These are phyloP conservation scores for Lipomyces orientalis DNA, from an alignment of 805 yeast genomes.

Conservation along the genomic window DNA sequence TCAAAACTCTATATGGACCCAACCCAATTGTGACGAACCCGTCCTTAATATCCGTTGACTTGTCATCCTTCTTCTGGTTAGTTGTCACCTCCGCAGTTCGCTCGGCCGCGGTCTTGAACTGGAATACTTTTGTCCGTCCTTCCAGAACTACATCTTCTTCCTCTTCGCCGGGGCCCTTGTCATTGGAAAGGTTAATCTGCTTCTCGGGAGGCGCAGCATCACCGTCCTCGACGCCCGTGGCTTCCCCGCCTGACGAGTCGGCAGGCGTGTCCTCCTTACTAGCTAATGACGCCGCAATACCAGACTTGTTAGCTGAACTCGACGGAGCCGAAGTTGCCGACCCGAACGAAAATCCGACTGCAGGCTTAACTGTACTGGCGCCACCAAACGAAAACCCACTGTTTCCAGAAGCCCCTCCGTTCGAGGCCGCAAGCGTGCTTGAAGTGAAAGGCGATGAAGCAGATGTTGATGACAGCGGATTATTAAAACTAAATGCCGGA, in stretches of 20 bases:
- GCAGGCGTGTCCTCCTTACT: conserved; percentile 10
- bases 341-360: conserved; percentile 30
- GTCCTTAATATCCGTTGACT: conserved; percentile 15
- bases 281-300: background rate
- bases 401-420: conserved; percentile 25
- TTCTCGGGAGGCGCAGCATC: conserved; percentile 43
- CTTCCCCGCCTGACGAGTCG: background rate
- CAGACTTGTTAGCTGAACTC: background rate
- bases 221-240: conserved; percentile 20
- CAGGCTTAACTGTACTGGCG: conserved; percentile 26
- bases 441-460: background rate
- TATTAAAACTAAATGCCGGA: conserved; percentile 12
- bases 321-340: background rate
- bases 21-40: conserved; percentile 69
- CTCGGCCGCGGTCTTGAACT: conserved; percentile 58
- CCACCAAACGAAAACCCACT: conserved; percentile 41
- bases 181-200: conserved; percentile 59
- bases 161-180: conserved; percentile 82
- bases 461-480: conserved; percentile 13
- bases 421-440: background rate
- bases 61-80: conserved; percentile 2
- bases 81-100: conserved; percentile 37
- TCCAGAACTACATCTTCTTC: conserved; percentile 67
- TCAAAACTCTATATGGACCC: conserved; percentile 79
- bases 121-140: conserved; percentile 73